These are phyloP conservation scores for Penicillium verhagenii DNA, from an alignment of 495 filamentous ascomycete genomes.

Conservation along the genomic window DNA sequence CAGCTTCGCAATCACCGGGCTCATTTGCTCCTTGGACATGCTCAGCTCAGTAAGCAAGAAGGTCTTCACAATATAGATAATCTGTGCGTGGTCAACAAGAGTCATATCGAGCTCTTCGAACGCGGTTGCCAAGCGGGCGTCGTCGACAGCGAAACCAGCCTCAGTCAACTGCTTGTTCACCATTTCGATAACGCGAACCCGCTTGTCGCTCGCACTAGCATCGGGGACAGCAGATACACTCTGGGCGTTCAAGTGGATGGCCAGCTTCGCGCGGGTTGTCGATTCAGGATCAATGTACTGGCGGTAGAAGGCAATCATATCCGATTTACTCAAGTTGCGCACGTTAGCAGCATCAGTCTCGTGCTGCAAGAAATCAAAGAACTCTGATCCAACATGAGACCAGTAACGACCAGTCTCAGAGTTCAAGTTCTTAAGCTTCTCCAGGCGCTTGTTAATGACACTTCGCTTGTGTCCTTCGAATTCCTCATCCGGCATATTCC, in stretches of 20 bases:
- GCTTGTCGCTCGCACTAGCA: slow-evolving; percentile 48
- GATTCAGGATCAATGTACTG: slow-evolving; percentile 76
- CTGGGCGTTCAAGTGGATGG: slow-evolving; percentile 80
- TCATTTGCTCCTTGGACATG: slow-evolving; percentile 40
- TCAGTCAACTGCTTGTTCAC: slow-evolving; percentile 53
- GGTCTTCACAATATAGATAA: slow-evolving; percentile 43
- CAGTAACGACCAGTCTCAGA: slow-evolving; percentile 83
- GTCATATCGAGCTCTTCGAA: slow-evolving; percentile 50
- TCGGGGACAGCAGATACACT: slow-evolving; percentile 39
- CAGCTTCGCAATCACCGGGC: slow-evolving; percentile 45
- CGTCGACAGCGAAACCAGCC: slow-evolving; percentile 46
- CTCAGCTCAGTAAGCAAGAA: slow-evolving; percentile 52
- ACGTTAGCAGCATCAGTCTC: slow-evolving; percentile 76
- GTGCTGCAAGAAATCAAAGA: slow-evolving; percentile 82
- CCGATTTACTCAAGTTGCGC: slow-evolving; percentile 68
- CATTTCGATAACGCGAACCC: slow-evolving; percentile 48
- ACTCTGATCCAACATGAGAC: slow-evolving; percentile 80
- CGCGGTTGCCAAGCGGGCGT: slow-evolving; percentile 38
- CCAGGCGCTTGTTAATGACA: slow-evolving; percentile 80
- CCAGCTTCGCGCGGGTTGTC: slow-evolving; percentile 69
- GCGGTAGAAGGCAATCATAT: slow-evolving; percentile 77
- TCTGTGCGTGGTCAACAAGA: slow-evolving; percentile 38
- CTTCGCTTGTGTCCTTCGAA: slow-evolving; percentile 91
- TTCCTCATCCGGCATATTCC: slow-evolving; percentile 76
- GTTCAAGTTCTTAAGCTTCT: slow-evolving; percentile 88